Conservation (phyloP, 495 filamentous ascomycete genomes). For the Penicillium diatomitis region DNA sequence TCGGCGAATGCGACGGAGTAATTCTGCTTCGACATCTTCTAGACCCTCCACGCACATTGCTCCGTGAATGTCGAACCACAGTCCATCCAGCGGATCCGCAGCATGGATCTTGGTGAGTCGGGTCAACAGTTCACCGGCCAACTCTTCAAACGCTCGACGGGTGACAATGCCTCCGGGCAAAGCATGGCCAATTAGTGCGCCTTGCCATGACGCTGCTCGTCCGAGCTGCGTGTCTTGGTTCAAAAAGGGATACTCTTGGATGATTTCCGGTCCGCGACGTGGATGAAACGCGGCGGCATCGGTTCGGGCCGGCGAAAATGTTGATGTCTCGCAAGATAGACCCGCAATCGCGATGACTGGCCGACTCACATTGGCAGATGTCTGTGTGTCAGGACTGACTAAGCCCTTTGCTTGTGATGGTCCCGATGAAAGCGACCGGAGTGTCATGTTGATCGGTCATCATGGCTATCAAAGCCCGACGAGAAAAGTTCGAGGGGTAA, state of each 20-base stretch:
- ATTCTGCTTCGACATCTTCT: conserved; percentile 43
- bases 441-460: too few species aligned
- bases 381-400: too few species aligned
- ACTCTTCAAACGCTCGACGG: conserved; percentile 36
- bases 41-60: conserved; percentile 48
- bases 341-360: too few species aligned
- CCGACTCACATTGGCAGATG: too few species aligned
- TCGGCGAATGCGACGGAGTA: conserved; percentile 37
- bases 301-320: too few species aligned
- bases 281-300: conserved; percentile 10
- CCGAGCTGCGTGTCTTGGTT: conserved; percentile 32
- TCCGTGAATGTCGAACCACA: conserved; percentile 53
- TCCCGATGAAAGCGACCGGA: too few species aligned
- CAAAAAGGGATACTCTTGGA: conserved; percentile 40
- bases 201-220: conserved; percentile 37
- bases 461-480: too few species aligned
- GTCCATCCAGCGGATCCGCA: conserved; percentile 30
- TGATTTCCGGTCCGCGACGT: conserved; percentile 34
- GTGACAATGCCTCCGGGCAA: conserved; percentile 45
- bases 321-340: too few species aligned
- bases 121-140: conserved; percentile 38
- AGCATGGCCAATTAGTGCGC: conserved; percentile 45
- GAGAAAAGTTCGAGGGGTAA: too few species aligned
- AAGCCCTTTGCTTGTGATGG: too few species aligned
- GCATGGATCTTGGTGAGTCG: conserved; percentile 29